Base-by-base conservation (phyloP, 176 grass and related monocot genomes). In the Dendrocalamus sinicus region DNA sequence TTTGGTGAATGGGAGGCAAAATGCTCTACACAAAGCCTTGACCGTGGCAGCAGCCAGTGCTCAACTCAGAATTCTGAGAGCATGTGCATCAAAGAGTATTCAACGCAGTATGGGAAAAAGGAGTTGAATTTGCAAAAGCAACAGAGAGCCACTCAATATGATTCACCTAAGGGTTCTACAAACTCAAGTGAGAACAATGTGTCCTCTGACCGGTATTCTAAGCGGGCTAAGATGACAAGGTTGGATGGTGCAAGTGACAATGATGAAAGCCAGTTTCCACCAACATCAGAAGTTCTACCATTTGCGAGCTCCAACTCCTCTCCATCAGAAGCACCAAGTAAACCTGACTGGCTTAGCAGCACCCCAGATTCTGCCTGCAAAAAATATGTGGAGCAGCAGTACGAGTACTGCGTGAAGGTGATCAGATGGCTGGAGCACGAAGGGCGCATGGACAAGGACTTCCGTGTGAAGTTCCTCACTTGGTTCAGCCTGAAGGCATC, bases 401-500 rank as follows among this genome's bases (percentile, higher is more conserved):
- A 98, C 12, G 95, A 98, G 19, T 95, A 98, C 69, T 95, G 95
- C 9, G 95, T 98, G 37, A 98, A 86, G 87, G 95, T 93, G 75
- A 87, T 98, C 83, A 95, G 91, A 81, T 95, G 95, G 93, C 74
- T 98, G 67, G 95, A 98, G 67, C 82, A 70, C 11, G 89, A 93
- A 67, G 91, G 92, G 37, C 93, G 91, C 81, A 93, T 98, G 87
- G 82, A 93, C 61, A 92, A 86, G 58, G 91, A 95, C 13, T 90
- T 98, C 15, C 86, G 93, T 32, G 89, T 98, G 60, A 93, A 91
- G 67, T 98, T 98, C 52, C 93, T 98, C 54, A 98, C 95, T 47
- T 98, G 93, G 95, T 98, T 98, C 85, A 98, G 95, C 72, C 84
- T 98, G 61, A 95, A 98, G 88, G 95, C 95, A n/a, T 95, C 87